Evolutionary conservation across 164 flowering plant genomes (phyloP), one percentile per base, ranked within the genome.

Genomic region (Umbellularia californica): DNA sequence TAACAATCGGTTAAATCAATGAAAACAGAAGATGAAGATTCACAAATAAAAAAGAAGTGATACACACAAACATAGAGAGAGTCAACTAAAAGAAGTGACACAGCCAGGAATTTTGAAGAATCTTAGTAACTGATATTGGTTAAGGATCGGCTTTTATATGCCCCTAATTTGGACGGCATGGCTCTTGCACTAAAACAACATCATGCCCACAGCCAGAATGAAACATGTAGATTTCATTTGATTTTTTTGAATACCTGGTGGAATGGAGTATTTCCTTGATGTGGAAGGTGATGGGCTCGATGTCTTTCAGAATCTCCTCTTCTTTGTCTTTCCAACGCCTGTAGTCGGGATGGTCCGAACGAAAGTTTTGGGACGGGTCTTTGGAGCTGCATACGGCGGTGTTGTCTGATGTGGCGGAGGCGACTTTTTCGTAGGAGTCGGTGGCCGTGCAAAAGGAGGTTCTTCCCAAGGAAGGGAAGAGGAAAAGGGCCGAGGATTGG

Each of bases 211-310:
- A 63, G 66, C 22, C 66, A 63, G 66, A 20, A 22, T 19, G 23
- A 24, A 64, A 64, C 13, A 64, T 17, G 23, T 17, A 24, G 28
- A 4, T 62, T 62, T 23, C 12, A 11, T 24, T 10, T n/a, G 13
- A 64, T 24, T 64, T 64, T 11, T 24, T 24, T 64, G 28, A 14
- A 7, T 64, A 64, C 98, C 92, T 90, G 9, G 83, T 76, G 5
- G 98, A 87, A 81, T 91, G 96, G n/a, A 93, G 89, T 78, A 93
- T 91, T 10, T 89, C 88, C 76, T 93, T 91, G 73, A 87, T 65
- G 35, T 87, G 88, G 55, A 25, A 70, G 75, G 76, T 69, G 70
- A 87, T 83, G 14, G 93, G 89, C 65, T 85, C 85, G 47, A 91
- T 84, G 71, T 91, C 96, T 10, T 70, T 68, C 9, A 88, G 86